Conservation (phyloP, 1,139 yeast species). For the Nakaseomyces glabratus region DNA sequence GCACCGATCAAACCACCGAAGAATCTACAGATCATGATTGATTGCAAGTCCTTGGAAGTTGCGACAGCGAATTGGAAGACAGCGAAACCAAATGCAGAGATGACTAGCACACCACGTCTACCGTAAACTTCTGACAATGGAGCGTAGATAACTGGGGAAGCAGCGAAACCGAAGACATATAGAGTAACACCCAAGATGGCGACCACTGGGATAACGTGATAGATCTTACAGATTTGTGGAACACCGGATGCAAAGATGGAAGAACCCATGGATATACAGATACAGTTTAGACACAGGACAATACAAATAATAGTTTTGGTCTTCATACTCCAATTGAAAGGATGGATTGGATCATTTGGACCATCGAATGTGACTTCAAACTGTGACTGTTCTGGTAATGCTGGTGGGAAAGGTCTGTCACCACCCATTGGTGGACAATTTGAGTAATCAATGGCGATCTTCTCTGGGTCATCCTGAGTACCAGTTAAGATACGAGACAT, state of each 20-base stretch:
- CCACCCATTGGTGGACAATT: conserved; percentile 49
- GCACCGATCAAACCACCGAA: conserved; percentile 72
- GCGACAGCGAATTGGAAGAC: conserved; percentile 65
- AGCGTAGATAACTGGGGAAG: conserved; percentile 76
- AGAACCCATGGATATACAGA: conserved; percentile 50
- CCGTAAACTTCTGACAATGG: conserved; percentile 74
- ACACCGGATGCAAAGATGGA: conserved; percentile 53
- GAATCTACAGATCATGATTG: conserved; percentile 63
- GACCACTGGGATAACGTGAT: conserved; percentile 45
- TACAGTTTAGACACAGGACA: conserved; percentile 38
- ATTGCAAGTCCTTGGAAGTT: conserved; percentile 62
- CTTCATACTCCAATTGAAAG: conserved; percentile 47
- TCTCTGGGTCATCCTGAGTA: conserved; percentile 23
- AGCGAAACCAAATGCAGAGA: conserved; percentile 48
- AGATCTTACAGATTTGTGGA: conserved; percentile 35
- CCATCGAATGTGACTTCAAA: conserved; percentile 55
- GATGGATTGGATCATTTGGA: conserved; percentile 51
- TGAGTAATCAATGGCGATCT: conserved; percentile 27
- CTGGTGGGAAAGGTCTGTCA: conserved; percentile 44
- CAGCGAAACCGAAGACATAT: conserved; percentile 72
- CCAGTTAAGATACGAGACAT: conserved; percentile 33
- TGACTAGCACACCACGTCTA: conserved; percentile 47
- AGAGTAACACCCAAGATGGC: conserved; percentile 60
- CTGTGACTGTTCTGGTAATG: conserved; percentile 41
- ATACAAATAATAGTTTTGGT: conserved; percentile 37